Base-by-base conservation (phyloP, 192 early-diverging fungal genomes). In the Funneliformis geosporum region DNA sequence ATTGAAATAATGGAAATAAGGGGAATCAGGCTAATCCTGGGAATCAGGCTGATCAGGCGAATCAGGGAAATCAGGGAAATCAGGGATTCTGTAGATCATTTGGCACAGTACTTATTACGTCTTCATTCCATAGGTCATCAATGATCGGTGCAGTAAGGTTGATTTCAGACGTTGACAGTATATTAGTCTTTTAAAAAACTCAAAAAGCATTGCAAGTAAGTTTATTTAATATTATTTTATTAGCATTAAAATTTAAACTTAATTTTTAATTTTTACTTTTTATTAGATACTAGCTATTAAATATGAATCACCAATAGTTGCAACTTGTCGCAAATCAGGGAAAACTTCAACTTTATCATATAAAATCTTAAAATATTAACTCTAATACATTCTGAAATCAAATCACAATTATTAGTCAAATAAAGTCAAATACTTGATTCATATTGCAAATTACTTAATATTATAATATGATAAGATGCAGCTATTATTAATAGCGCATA, bases 131-230 rank as follows among this genome's bases (percentile, higher is more conserved):
- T n/a, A n/a, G n/a, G n/a, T n/a, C n/a, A n/a, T n/a, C n/a, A n/a
- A n/a, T n/a, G n/a, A n/a, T n/a, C n/a, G n/a, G n/a, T n/a, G n/a
- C n/a, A n/a, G n/a, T n/a, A n/a, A n/a, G n/a, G n/a, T n/a, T n/a
- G n/a, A n/a, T n/a, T n/a, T n/a, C n/a, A n/a, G n/a, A n/a, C n/a
- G n/a, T n/a, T n/a, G n/a, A 60, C 59, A n/a, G n/a, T 60, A n/a
- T 1, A 60, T 2, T 3, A 60, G 59, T 60, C n/a, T 60, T 60
- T 12, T 18, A 2, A 60, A 60, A n/a, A 60, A 18, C 59, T 18
- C 59, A 60, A 60, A 60, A 60, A n/a, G 59, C n/a, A 60, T 60
- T 60, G n/a, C 59, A 60, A n/a, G 59, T 60, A 60, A 60, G n/a
- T 60, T n/a, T n/a, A n/a, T n/a, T n/a, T n/a, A 33, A 33, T 33